phyloP scores from a whole-genome alignment of 2,329 filamentous ascomycete genomes.

The Hypoxylon sp. region DNA sequence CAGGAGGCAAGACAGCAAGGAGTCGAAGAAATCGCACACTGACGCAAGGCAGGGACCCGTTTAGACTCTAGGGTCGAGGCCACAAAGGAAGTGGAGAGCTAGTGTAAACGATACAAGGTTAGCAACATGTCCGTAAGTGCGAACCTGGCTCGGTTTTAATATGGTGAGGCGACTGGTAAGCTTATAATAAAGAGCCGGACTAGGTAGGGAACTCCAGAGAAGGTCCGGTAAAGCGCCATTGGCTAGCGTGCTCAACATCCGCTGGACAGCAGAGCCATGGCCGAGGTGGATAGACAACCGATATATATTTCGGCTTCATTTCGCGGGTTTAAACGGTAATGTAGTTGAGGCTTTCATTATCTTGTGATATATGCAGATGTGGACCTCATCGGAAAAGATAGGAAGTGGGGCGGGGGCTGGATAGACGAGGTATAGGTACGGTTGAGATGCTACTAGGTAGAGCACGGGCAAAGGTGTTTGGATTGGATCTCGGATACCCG shows the following conservation, averaged over 20 bases:
- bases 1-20: slow-evolving; percentile 21
- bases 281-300: slow-evolving; percentile 42
- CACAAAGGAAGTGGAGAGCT: slow-evolving; percentile 38
- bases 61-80: slow-evolving; percentile 23
- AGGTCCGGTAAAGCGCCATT: slow-evolving; percentile 43
- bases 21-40: slow-evolving; percentile 28
- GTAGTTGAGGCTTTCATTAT: slow-evolving; percentile 39
- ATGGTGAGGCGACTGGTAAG: slow-evolving; percentile 44
- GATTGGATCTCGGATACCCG: slow-evolving; percentile 37
- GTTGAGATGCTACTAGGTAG: slow-evolving; percentile 26
- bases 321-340: slow-evolving; percentile 39
- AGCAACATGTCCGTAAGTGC: slow-evolving; percentile 37
- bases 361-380: slow-evolving; percentile 35
- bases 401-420: slow-evolving; percentile 35
- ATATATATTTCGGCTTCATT: slow-evolving; percentile 40
- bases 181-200: slow-evolving; percentile 41
- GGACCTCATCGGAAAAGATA: slow-evolving; percentile 50
- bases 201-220: slow-evolving; percentile 38
- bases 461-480: slow-evolving; percentile 15
- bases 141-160: slow-evolving; percentile 37
- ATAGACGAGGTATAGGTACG: slow-evolving; percentile 15
- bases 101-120: slow-evolving; percentile 36
- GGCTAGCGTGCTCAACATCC: slow-evolving; percentile 37
- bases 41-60: slow-evolving; percentile 28
- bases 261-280: slow-evolving; percentile 30